phyloP scores from a whole-genome alignment of 139 green algal species.

The Tetradesmus obliquus region DNA sequence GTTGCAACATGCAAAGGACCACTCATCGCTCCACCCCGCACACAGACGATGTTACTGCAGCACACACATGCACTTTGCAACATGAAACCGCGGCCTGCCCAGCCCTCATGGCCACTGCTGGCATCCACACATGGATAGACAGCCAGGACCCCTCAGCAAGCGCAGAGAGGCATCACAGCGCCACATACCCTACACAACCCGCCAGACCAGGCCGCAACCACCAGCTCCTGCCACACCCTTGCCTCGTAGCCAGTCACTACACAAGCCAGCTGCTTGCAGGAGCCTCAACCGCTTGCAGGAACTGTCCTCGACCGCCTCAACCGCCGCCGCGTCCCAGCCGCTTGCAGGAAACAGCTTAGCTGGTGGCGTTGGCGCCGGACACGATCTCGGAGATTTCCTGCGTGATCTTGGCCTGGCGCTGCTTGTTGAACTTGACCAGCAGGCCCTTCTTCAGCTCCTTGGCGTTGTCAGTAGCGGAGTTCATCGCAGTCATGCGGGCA shows the following conservation, averaged over 20 bases:
- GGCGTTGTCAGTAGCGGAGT: constrained; percentile 96
- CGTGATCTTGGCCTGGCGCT: constrained; percentile 96
- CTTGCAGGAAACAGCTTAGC: constrained; percentile 43
- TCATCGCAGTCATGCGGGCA: constrained; percentile 99
- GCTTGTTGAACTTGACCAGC: constrained; percentile 93
- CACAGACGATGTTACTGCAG: background rate
- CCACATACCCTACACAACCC: background rate
- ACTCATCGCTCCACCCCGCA: background rate
- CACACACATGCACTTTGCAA: background rate
- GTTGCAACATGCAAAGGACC: background rate
- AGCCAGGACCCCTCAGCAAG: background rate
- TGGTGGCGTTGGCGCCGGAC: constrained; percentile 69
- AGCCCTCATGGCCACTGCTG: background rate
- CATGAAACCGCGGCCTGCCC: background rate
- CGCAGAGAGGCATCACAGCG: background rate
- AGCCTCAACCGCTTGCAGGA: background rate
- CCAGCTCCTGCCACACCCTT: background rate
- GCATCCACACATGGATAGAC: constrained; percentile 4
- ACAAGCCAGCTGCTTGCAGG: background rate
- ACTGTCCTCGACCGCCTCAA: too few relatives aligned
- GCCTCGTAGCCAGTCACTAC: background rate
- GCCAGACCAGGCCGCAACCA: background rate
- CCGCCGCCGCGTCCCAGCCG: background rate
- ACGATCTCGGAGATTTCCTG: constrained; percentile 87
- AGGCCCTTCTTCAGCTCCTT: constrained; percentile 92